phyloP scores from a whole-genome alignment of 257 asterid genomes.

The Solanum lignicaule region DNA sequence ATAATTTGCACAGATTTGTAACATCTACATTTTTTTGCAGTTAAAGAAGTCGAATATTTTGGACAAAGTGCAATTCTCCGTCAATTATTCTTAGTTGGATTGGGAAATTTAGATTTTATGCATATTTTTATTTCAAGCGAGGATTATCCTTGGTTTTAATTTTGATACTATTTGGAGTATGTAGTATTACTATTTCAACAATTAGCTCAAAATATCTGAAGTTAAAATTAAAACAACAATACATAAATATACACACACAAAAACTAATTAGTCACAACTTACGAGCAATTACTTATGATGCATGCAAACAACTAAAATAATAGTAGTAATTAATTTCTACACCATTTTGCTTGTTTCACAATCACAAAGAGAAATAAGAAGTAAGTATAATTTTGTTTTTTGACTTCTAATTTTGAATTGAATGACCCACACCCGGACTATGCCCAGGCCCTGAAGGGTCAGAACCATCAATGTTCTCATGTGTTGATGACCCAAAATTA shows the following conservation, averaged over 20 bases:
- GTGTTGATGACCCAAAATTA: not conserved
- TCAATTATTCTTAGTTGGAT: not conserved
- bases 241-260: not conserved
- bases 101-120: not conserved
- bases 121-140: not conserved
- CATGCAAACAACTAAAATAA: not conserved
- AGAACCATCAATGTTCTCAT: constrained; percentile 1
- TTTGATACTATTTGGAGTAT: not conserved
- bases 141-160: not conserved
- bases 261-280: not conserved
- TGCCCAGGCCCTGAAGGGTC: constrained; percentile 24
- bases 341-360: not conserved
- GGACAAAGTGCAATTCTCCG: not conserved
- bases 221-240: not conserved
- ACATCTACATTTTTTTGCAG: not conserved
- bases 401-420: constrained; percentile 3
- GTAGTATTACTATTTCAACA: not conserved
- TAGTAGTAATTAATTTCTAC: not conserved
- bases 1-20: not conserved
- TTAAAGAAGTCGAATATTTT: not conserved
- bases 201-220: not conserved
- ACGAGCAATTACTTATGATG: not conserved
- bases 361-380: not conserved
- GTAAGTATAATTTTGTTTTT: not conserved
- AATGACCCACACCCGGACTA: constrained; percentile 33